Conservation (phyloP, 768 basidiomycete genomes). For the Daedaleopsis sinensis region DNA sequence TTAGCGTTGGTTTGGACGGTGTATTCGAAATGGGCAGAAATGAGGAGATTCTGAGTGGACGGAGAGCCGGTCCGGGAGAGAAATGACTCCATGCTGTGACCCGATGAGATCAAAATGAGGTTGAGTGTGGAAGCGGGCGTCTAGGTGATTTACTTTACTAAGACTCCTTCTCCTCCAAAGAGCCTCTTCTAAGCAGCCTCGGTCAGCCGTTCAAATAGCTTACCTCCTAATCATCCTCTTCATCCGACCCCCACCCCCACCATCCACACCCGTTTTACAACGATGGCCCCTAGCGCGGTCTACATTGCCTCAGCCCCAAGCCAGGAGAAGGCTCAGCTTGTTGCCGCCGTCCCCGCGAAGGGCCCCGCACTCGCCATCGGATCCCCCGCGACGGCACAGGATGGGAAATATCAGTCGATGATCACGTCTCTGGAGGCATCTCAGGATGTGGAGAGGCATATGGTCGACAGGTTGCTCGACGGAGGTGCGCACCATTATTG, state of each 20-base stretch:
- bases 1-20: not conserved
- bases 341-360: conserved; percentile 33
- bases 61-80: conserved; percentile 13
- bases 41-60: conserved; percentile 18
- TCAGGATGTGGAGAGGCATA: conserved; percentile 69
- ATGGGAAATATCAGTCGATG: conserved; percentile 77
- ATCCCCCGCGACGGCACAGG: conserved; percentile 74
- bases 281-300: conserved; percentile 69
- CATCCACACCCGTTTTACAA: not conserved
- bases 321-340: conserved; percentile 26
- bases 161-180: conserved; percentile 3
- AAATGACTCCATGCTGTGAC: conserved; percentile 19
- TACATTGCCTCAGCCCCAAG: conserved; percentile 30
- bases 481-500: conserved; percentile 54
- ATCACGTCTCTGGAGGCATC: conserved; percentile 60
- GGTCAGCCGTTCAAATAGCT: conserved; percentile 5
- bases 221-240: conserved; percentile 11
- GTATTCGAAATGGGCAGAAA: conserved; percentile 3
- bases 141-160: conserved; percentile 17
- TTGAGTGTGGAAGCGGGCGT: conserved; percentile 16
- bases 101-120: conserved; percentile 22
- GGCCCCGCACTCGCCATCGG: conserved; percentile 73
- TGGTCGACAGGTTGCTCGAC: conserved; percentile 82
- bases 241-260: conserved; percentile 3
- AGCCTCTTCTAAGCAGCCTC: conserved; percentile 1